Base-by-base conservation (phyloP, 2,329 filamentous ascomycete species). In the Chaetomiaceae sp. region DNA sequence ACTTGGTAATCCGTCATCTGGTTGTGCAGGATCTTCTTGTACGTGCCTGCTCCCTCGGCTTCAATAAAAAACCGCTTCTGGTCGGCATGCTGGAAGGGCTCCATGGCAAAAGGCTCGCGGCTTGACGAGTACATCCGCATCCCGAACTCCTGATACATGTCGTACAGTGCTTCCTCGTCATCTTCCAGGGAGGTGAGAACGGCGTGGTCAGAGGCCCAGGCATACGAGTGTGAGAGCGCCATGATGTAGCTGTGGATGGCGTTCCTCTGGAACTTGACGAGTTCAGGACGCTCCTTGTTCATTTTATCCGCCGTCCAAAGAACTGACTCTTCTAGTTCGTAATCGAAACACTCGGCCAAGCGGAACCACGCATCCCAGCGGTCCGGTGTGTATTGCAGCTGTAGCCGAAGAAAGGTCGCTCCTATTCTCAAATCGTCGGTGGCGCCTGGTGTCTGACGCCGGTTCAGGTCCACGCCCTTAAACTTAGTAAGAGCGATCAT, bases 341-440 rank as follows among this genome's bases (percentile, higher is more conserved):
- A 86, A 68, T 96, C 90, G 63, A 90, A 91, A 44, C 87, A 89
- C 67, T 95, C 90, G 0, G 86, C 90, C 21, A 95, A 78, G 11
- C 89, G 82, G 67, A 92, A 94, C 90, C 90, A 96, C 0, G 88
- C 87, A 66, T 95, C 88, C 90, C 90, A 96, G 51, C 85, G 83
- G 36, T 90, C 85, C 2, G 84, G 81, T 1, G 86, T 89, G 66
- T 89, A 90, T 61, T 95, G 89, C 1, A 96, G 70, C 65, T 95
- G 90, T 59, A 91, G 82, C 33, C 87, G 78, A 62, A 95, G 81
- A 65, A 90, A 94, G 0, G 83, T 86, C 41, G 88, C 84, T 3
- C 89, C 90, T 48, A 90, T 86, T 47, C 91, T 86, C 45, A 96
- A 75, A 64, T 95, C 90, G 61, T 92, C 89, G 0, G 87, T 92